phyloP scores from a whole-genome alignment of 805 yeast genomes.

The Lachancea dasiensis region DNA sequence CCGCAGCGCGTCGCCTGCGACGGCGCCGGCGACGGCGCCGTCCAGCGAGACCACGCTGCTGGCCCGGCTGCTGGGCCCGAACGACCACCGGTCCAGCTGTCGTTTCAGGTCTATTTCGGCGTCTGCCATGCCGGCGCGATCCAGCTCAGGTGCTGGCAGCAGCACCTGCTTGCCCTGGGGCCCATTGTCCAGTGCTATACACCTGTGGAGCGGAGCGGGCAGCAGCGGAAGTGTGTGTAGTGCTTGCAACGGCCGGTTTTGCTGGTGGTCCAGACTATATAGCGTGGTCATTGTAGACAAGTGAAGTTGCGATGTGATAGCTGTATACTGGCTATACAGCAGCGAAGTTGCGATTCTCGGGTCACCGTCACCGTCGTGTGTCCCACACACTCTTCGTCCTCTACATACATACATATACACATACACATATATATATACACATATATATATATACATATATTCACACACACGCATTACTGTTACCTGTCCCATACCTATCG shows the following conservation, averaged over 20 bases:
- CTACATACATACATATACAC: too few relatives aligned
- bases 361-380: too few relatives aligned
- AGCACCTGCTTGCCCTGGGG: constrained; percentile 6
- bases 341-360: too few relatives aligned
- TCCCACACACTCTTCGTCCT: too few relatives aligned
- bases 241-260: neutral
- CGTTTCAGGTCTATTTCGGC: constrained; percentile 20
- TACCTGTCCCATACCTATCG: too few relatives aligned
- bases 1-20: neutral
- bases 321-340: too few relatives aligned
- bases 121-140: constrained; percentile 5
- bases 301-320: neutral
- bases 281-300: constrained; percentile 4
- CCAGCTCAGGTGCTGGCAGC: constrained; percentile 8
- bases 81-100: constrained; percentile 18
- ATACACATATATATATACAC: too few relatives aligned
- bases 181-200: constrained; percentile 6
- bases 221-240: neutral
- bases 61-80: constrained; percentile 5
- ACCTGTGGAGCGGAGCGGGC: constrained; percentile 3
- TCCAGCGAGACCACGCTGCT: neutral
- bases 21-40: neutral
- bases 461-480: too few relatives aligned
- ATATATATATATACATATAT: too few relatives aligned
- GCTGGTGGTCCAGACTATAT: constrained; percentile 1